phyloP scores from a whole-genome alignment of 306 rosid species.

The Cicer bijugum region DNA sequence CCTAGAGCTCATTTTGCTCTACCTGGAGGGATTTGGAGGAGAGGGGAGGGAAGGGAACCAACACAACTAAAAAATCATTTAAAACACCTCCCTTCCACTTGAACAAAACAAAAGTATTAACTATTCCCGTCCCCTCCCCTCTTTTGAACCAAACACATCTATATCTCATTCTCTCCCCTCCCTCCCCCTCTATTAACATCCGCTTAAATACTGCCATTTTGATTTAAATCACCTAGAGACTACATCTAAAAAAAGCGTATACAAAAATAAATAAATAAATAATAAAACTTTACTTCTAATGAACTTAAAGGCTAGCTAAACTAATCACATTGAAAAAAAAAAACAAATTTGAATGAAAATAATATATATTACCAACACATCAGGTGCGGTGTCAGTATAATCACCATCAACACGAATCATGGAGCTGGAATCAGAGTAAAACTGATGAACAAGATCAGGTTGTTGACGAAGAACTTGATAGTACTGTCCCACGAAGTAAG shows the following conservation, averaged over 20 bases:
- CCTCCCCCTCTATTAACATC: too few relatives aligned
- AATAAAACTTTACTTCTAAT: not conserved
- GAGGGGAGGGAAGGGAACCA: too few relatives aligned
- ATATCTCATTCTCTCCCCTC: too few relatives aligned
- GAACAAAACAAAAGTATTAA: too few relatives aligned
- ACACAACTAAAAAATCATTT: too few relatives aligned
- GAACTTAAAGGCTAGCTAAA: not conserved
- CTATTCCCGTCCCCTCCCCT: too few relatives aligned
- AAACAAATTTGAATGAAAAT: not conserved
- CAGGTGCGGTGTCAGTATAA: constrained; percentile 59
- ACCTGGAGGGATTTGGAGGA: too few relatives aligned
- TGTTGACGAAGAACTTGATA: constrained; percentile 81
- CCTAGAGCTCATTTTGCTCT: too few relatives aligned
- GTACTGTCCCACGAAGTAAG: constrained; percentile 85
- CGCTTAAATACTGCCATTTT: not conserved
- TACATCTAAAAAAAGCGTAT: not conserved
- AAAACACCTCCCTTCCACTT: too few relatives aligned
- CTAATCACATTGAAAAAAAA: not conserved
- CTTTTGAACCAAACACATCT: too few relatives aligned
- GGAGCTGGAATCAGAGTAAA: constrained; percentile 73
- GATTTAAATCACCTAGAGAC: not conserved
- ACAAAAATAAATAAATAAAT: not conserved
- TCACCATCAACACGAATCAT: constrained; percentile 74
- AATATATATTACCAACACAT: constrained; percentile 55
- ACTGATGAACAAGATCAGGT: constrained; percentile 78